Evolutionary conservation across 352 stramenopile species (phyloP).

Genomic region (Pythium biforme): DNA sequence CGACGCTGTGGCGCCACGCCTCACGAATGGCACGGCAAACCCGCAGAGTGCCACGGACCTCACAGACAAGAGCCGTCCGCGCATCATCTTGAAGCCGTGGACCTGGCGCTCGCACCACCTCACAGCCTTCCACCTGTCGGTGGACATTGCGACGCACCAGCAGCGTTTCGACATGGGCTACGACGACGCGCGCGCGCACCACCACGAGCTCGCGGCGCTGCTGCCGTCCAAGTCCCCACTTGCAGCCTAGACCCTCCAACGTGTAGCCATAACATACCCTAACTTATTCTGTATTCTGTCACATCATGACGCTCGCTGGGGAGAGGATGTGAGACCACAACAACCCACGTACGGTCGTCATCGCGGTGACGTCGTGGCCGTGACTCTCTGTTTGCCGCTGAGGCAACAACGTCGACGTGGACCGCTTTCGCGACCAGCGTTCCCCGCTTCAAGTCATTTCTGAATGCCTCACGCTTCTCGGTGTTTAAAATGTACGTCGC

Average conservation of each 20-base stretch:
- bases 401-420: too few relatives aligned
- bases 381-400: too few relatives aligned
- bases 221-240: constrained; percentile 30
- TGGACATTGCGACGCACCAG: constrained; percentile 50
- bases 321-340: too few relatives aligned
- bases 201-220: constrained; percentile 46
- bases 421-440: too few relatives aligned
- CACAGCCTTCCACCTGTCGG: constrained; percentile 54
- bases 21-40: constrained; percentile 23
- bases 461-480: too few relatives aligned
- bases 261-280: constrained; percentile 1
- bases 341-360: too few relatives aligned
- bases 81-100: constrained; percentile 62
- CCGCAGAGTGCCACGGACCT: constrained; percentile 19
- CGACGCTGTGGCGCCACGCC: constrained; percentile 42
- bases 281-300: constrained; percentile 22
- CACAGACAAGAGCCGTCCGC: constrained; percentile 22
- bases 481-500: too few relatives aligned
- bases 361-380: too few relatives aligned
- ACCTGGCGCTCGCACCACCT: constrained; percentile 57
- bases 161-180: constrained; percentile 60
- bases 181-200: constrained; percentile 51
- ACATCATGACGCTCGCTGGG: too few relatives aligned
- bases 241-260: not conserved
- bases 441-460: too few relatives aligned